These are phyloP conservation scores for Irpex sp. DNA, from an alignment of 1,284 basidiomycete genomes.

Conservation along the genomic window DNA sequence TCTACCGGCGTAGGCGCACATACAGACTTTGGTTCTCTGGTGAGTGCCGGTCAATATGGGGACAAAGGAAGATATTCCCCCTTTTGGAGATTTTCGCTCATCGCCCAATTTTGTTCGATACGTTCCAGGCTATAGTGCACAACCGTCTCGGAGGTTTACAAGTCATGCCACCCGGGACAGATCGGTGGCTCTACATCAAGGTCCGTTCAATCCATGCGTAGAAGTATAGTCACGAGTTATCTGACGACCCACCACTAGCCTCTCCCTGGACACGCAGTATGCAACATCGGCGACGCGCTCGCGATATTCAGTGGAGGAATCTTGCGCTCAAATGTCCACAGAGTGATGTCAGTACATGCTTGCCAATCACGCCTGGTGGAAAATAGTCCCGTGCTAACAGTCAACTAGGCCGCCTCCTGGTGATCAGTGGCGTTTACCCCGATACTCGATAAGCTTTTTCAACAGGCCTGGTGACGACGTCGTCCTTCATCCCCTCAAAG, in stretches of 20 bases:
- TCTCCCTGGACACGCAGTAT: slow-evolving; percentile 32
- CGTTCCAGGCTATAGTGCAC: slow-evolving; percentile 25
- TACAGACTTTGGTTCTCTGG: slow-evolving; percentile 43
- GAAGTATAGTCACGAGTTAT: not conserved
- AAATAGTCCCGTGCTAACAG: slow-evolving; percentile 1
- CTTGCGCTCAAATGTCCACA: slow-evolving; percentile 33
- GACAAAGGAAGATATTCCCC: not conserved
- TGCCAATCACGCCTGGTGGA: not conserved
- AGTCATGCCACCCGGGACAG: slow-evolving; percentile 32
- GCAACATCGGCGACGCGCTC: slow-evolving; percentile 35
- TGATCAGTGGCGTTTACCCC: slow-evolving; percentile 28
- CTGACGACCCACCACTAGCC: slow-evolving; percentile 21
- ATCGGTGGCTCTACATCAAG: slow-evolving; percentile 40
- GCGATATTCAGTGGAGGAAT: slow-evolving; percentile 38
- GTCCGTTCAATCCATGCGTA: slow-evolving; percentile 16
- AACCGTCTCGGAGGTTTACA: slow-evolving; percentile 43
- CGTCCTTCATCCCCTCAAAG: slow-evolving; percentile 25
- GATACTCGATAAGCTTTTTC: slow-evolving; percentile 37
- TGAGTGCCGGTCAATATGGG: slow-evolving; percentile 15
- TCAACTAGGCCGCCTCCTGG: slow-evolving; percentile 27
- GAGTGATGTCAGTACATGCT: slow-evolving; percentile 26
- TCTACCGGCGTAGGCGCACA: slow-evolving; percentile 31
- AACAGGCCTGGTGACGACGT: slow-evolving; percentile 33
- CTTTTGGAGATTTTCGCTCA: not conserved
- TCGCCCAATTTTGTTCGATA: not conserved